A percentile compares a stretch with the other conserved stretches of the same genome.
These are phyloP conservation scores for Daldinia eschscholtzii DNA, from an alignment of 2,329 filamentous ascomycete species.

Conservation along the genomic window DNA sequence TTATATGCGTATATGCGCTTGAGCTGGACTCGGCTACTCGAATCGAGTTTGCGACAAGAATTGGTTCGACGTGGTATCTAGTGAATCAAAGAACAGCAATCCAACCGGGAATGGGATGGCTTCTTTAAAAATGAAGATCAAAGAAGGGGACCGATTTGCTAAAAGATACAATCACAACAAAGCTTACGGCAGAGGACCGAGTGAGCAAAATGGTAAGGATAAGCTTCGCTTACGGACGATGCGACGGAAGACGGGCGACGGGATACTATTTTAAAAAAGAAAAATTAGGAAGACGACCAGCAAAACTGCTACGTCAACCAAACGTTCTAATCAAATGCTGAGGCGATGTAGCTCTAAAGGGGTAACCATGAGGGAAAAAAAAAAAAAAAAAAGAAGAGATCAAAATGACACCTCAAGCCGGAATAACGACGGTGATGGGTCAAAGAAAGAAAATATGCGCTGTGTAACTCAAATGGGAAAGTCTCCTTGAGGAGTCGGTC, in stretches of 20 bases:
- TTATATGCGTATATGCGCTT: constrained; percentile 20
- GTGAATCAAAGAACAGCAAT: constrained; percentile 26
- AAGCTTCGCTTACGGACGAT: constrained; percentile 28
- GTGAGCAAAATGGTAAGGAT: not conserved
- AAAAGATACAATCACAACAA: constrained; percentile 22
- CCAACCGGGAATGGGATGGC: not conserved
- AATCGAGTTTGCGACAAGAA: constrained; percentile 27
- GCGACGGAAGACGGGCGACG: not conserved
- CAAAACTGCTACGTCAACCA: constrained; percentile 7
- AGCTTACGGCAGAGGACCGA: constrained; percentile 29
- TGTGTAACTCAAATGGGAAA: constrained; percentile 30
- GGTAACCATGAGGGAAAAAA: constrained; percentile 5
- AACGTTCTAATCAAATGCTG: constrained; percentile 14
- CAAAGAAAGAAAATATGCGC: constrained; percentile 30
- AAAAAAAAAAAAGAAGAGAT: not conserved
- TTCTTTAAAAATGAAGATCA: constrained; percentile 26
- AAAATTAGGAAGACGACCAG: constrained; percentile 4
- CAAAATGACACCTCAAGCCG: constrained; percentile 27
- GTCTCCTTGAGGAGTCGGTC: constrained; percentile 8
- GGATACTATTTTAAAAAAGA: constrained; percentile 30
- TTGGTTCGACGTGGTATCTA: constrained; percentile 17
- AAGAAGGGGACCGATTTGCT: constrained; percentile 27
- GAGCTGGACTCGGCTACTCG: constrained; percentile 14
- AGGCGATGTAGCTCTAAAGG: constrained; percentile 32
- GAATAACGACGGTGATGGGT: constrained; percentile 22